Percentiles rank a stretch among this genome's conserved stretches.
These are phyloP conservation scores for Platanus orientalis DNA, from an alignment of 164 flowering plant genomes.

Conservation along the genomic window DNA sequence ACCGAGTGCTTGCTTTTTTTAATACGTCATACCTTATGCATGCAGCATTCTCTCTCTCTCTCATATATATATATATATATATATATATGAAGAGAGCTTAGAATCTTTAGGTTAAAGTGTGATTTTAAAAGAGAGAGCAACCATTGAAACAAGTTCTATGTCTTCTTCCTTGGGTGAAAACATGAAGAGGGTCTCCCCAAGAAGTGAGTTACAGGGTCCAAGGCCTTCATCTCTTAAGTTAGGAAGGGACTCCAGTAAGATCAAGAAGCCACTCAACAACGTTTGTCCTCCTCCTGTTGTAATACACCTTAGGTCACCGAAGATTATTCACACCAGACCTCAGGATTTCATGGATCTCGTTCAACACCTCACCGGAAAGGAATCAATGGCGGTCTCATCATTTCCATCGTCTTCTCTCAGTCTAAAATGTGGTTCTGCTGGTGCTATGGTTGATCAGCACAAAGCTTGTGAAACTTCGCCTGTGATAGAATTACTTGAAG, in stretches of 20 bases:
- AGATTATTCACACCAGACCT: slow-evolving; percentile 33
- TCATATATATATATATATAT: no score
- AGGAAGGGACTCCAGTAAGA: slow-evolving; percentile 13
- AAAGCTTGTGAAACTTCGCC: not conserved
- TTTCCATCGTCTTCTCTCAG: not conserved
- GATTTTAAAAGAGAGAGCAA: not conserved
- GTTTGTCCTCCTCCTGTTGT: slow-evolving; percentile 7
- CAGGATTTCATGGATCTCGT: slow-evolving; percentile 43
- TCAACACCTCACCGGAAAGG: slow-evolving; percentile 43
- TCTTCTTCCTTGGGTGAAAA: not conserved
- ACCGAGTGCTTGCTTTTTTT: no score
- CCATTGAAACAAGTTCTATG: not conserved
- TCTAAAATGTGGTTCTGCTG: not conserved
- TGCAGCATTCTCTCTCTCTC: no score
- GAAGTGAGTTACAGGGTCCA: slow-evolving; percentile 28
- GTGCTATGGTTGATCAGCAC: not conserved
- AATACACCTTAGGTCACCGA: slow-evolving; percentile 25
- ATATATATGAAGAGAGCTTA: no score
- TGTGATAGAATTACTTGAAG: no score
- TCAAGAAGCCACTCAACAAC: slow-evolving; percentile 16
- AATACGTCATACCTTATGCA: no score
- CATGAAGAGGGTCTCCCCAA: not conserved
- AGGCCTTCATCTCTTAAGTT: slow-evolving; percentile 33
- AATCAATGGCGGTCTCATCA: not conserved
- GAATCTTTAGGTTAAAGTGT: no score